phyloP scores from a whole-genome alignment of 208 protist species.

The Leishmania guyanensis region DNA sequence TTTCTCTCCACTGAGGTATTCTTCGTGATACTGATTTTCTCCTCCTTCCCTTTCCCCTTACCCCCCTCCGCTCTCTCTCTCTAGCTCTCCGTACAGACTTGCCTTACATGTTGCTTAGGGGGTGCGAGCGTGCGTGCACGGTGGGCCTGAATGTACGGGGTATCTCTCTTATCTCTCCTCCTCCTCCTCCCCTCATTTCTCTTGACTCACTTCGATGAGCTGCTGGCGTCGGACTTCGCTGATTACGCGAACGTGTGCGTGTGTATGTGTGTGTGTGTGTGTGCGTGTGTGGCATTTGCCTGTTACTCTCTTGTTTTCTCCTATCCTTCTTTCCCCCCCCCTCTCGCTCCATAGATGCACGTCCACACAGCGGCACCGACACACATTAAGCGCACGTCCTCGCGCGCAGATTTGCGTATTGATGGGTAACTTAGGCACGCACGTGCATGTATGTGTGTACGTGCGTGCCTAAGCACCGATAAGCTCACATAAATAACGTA shows the following conservation, averaged over 20 bases:
- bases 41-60: not conserved
- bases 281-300: not conserved
- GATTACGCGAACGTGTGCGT: not conserved
- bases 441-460: not conserved
- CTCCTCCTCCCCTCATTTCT: not conserved
- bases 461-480: not conserved
- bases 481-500: too few species aligned
- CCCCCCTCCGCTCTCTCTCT: too few species aligned
- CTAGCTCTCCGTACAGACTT: too few species aligned
- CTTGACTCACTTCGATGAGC: not conserved
- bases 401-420: not conserved
- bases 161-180: not conserved
- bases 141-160: not conserved
- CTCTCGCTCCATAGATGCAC: slow-evolving; percentile 2
- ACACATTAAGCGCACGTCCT: not conserved
- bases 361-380: not conserved
- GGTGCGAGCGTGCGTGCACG: not conserved
- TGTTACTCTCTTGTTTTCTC: not conserved
- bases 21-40: too few species aligned
- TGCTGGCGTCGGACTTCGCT: not conserved
- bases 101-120: not conserved
- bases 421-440: not conserved
- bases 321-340: not conserved
- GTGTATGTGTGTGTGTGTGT: slow-evolving; percentile 10
- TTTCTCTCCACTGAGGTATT: too few species aligned